phyloP scores from a whole-genome alignment of 2,329 filamentous ascomycete genomes.

The Didymella exigua region DNA sequence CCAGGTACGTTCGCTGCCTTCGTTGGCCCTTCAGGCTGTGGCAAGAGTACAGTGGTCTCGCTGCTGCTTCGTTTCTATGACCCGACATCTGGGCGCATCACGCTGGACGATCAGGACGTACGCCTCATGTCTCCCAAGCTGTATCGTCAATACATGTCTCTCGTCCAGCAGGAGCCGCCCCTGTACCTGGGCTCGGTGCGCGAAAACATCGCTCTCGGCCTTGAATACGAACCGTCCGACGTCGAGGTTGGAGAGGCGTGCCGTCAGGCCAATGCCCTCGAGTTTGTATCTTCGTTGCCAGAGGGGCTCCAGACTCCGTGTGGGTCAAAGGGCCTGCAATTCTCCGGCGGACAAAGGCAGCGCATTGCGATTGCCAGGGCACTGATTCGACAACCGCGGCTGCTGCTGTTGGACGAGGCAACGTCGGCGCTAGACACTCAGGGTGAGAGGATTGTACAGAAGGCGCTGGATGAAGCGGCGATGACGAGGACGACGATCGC shows the following conservation, averaged over 20 bases:
- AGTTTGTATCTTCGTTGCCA: conserved; percentile 40
- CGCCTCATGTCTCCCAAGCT: conserved; percentile 46
- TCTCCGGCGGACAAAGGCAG: conserved; percentile 76
- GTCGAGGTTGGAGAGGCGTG: conserved; percentile 58
- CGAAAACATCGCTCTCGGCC: conserved; percentile 57
- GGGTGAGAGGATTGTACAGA: conserved; percentile 70
- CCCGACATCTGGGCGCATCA: conserved; percentile 72
- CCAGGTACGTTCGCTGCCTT: conserved; percentile 59
- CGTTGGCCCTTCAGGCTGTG: conserved; percentile 79
- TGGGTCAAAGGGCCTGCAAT: conserved; percentile 61
- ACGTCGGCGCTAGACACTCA: conserved; percentile 68
- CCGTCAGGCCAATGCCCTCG: conserved; percentile 34
- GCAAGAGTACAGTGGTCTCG: conserved; percentile 91
- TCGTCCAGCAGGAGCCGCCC: conserved; percentile 54
- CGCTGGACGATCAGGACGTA: conserved; percentile 71
- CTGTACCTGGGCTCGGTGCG: conserved; percentile 55
- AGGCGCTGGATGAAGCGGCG: conserved; percentile 65
- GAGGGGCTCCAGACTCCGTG: conserved; percentile 11
- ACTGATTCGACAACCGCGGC: conserved; percentile 64
- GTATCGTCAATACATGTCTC: conserved; percentile 73
- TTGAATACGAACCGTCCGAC: conserved; percentile 48
- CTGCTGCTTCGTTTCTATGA: conserved; percentile 92
- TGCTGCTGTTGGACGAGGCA: conserved; percentile 65
- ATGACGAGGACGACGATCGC: conserved; percentile 51
- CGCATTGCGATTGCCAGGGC: conserved; percentile 75